Base-by-base conservation (phyloP, 1,284 basidiomycete species). In the Porodaedalea pini region DNA sequence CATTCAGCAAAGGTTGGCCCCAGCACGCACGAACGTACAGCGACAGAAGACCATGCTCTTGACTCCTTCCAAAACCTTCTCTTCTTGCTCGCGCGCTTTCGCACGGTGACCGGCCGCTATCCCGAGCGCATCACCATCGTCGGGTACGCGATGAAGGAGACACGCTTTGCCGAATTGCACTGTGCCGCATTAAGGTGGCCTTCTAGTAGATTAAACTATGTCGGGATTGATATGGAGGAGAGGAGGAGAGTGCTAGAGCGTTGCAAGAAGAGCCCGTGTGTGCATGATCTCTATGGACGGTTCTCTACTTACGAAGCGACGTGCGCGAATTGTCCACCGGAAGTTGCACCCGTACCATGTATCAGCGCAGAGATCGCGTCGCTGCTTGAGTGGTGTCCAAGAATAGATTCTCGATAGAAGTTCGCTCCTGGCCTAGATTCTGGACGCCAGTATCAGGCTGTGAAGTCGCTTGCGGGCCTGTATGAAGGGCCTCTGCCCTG, bases 51-150 rank as follows among this genome's bases (percentile, higher is more conserved):
- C 64, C 88, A 86, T 69, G 93, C 96, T 10, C 77, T 98, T 29
- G 96, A 98, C 74, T 94, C 90, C 34, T 96, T 84, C 74, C 87
- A 97, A 73, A 98, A 98, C 71, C 75, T 98, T 11, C 72, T 98
- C 17, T 98, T 97, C 72, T 90, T 91, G 11, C 78, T 97, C 57
- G 93, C 93, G 32, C 84, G 95, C 17, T 99, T 98, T 75, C 85
- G 86, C 63, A 94, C 98, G 71, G 83, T 85, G 64, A 93, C 92
- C 0, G 92, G 92, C 2, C 75, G 75, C 51, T 98, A 90, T 71
- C 96, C 96, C 0, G 67, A 73, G 10, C 78, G 78, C 60, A 88
- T 99, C 64, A 96, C 95, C 1, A 83, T 98, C 11, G 85, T 98
- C 36, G 95, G 96, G 3, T 97, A 94, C 68, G 88, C 86, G 54